Evolutionary conservation across 1,139 yeast species (phyloP).

Genomic region (Debaryomycetaceae sp.): DNA sequence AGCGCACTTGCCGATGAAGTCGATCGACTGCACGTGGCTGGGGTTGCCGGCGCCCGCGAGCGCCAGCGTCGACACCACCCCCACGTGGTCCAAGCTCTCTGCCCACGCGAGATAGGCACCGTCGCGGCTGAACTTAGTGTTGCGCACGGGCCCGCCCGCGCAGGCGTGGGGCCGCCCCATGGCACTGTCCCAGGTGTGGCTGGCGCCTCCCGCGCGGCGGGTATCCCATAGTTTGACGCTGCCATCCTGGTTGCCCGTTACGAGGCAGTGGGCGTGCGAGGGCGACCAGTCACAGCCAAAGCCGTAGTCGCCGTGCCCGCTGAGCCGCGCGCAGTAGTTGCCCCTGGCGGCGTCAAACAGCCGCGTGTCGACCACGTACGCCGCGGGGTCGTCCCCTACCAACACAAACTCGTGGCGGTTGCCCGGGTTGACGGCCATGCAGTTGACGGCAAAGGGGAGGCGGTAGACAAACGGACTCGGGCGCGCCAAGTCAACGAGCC

Average conservation of each 20-base stretch:
- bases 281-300: slow-evolving; percentile 61
- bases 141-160: slow-evolving; percentile 49
- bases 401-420: slow-evolving; percentile 36
- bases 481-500: slow-evolving; percentile 34
- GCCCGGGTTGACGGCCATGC: slow-evolving; percentile 37
- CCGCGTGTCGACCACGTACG: slow-evolving; percentile 44
- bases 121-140: slow-evolving; percentile 44
- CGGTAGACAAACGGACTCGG: slow-evolving; percentile 13
- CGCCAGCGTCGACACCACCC: slow-evolving; percentile 38
- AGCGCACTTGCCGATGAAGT: slow-evolving; percentile 55
- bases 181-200: background rate
- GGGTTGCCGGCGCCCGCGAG: slow-evolving; percentile 10
- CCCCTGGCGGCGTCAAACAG: slow-evolving; percentile 12
- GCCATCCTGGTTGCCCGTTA: slow-evolving; percentile 62
- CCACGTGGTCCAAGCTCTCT: slow-evolving; percentile 58
- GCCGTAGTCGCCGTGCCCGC: slow-evolving; percentile 53
- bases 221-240: slow-evolving; percentile 52
- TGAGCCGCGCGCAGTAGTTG: slow-evolving; percentile 15
- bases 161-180: slow-evolving; percentile 3
- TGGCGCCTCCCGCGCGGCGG: slow-evolving; percentile 1
- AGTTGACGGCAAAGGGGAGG: slow-evolving; percentile 49
- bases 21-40: slow-evolving; percentile 40
- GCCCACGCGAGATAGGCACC: slow-evolving; percentile 53
- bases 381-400: slow-evolving; percentile 47
- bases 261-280: slow-evolving; percentile 34